Conservation (phyloP, 2,329 filamentous ascomycete species). For the Penicillium sp. region DNA sequence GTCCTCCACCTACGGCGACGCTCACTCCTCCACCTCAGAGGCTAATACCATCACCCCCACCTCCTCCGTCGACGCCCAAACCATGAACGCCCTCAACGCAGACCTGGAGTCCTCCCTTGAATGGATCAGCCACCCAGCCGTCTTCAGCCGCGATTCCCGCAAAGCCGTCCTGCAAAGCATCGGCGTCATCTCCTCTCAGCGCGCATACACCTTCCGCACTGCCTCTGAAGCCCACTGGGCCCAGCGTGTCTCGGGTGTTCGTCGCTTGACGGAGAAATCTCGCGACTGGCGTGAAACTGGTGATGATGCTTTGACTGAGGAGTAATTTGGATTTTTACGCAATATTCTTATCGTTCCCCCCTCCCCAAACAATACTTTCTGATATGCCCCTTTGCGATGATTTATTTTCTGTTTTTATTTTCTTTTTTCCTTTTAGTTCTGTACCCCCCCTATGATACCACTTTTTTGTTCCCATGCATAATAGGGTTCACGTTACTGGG, state of each 20-base stretch:
- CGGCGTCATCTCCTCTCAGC: slow-evolving; percentile 91
- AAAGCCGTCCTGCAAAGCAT: slow-evolving; percentile 97
- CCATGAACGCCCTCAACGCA: slow-evolving; percentile 82
- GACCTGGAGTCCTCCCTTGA: slow-evolving; percentile 89
- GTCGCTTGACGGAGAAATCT: slow-evolving; percentile 76
- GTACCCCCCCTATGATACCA: slow-evolving; percentile 39
- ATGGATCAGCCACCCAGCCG: slow-evolving; percentile 96
- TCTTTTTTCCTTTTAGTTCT: slow-evolving; percentile 8
- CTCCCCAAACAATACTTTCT: background rate
- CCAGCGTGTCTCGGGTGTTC: slow-evolving; percentile 76
- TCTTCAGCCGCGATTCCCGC: slow-evolving; percentile 89
- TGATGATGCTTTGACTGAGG: slow-evolving; percentile 67
- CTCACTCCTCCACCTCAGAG: slow-evolving; percentile 38
- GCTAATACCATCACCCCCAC: slow-evolving; percentile 54
- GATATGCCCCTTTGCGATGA: slow-evolving; percentile 1
- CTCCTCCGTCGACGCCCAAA: slow-evolving; percentile 78
- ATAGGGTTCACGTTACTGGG: slow-evolving; percentile 27
- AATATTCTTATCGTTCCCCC: background rate
- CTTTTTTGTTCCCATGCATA: slow-evolving; percentile 41
- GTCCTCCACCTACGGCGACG: slow-evolving; percentile 36
- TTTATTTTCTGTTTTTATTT: slow-evolving; percentile 1
- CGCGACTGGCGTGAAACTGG: slow-evolving; percentile 89
- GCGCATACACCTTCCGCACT: slow-evolving; percentile 90
- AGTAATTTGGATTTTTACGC: slow-evolving; percentile 31
- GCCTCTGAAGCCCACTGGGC: slow-evolving; percentile 90